Base-by-base conservation (phyloP, 257 asterid species). In the Jacaranda copaia region DNA sequence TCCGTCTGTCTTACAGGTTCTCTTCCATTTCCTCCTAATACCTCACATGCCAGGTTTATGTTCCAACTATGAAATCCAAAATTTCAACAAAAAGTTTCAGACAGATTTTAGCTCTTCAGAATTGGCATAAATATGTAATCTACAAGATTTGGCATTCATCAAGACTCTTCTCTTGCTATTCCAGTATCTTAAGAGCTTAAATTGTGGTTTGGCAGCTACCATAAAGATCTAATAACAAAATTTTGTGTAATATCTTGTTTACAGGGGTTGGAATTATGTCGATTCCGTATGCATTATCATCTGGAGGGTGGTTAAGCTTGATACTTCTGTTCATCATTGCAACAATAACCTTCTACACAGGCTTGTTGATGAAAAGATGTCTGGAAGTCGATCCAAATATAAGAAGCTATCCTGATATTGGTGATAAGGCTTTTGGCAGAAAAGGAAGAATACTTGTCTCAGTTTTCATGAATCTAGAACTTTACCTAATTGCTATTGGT, bases 271-370 rank as follows among this genome's bases (percentile, higher is more conserved):
- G 91, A 15, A 88, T 91, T 36, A 72, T 91, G 43, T 88, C 97
- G 3, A 77, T 88, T 32, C 92, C 96, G 0, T 88, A 80, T 72
- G 93, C 92, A 2, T 25, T 91, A 63, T 68, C 96, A 0, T 77
- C 86, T 3, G 97, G 93, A 40, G 97, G 96, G 25, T 89, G 97
- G 96, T 40, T 87, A 19, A 89, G 93, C 86, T 77, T 91, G 76
- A 77, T 73, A 0, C 85, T 88, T 20, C 57, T 91, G 0, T 72
- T 87, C 3, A 5, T 82, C 3, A 84, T 91, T 5, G 95, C 95
- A 3, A 13, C 58, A 35, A 76, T 82, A 36, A 77, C 97, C 8
- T 86, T 85, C 53, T 89, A 89, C 64, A 84, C 93, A 8, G 89
- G 90, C 5, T 45, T 91, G 67, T 68, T 91, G 58, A 88, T 89